A percentile compares a stretch with the other conserved stretches of the same genome.
These are phyloP conservation scores for Lenzites betulinus DNA, from an alignment of 768 basidiomycete genomes.

Conservation along the genomic window DNA sequence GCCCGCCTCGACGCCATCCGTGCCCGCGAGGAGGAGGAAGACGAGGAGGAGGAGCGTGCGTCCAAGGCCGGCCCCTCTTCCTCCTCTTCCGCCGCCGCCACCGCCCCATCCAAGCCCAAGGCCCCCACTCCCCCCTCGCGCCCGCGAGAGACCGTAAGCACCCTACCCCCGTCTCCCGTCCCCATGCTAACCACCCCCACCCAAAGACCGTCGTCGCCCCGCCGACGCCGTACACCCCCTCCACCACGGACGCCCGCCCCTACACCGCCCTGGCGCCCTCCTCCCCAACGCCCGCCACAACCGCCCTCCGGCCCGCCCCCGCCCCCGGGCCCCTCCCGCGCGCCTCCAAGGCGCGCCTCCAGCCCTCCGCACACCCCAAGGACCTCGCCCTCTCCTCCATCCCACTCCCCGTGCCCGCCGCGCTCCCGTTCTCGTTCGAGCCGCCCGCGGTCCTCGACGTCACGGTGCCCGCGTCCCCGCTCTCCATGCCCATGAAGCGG, in stretches of 20 bases:
- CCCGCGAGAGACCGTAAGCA: slow-evolving; percentile 11
- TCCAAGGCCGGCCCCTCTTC: slow-evolving; percentile 24
- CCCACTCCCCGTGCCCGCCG: slow-evolving; percentile 27
- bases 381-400: slow-evolving; percentile 23
- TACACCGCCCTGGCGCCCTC: slow-evolving; percentile 16
- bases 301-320: slow-evolving; percentile 18
- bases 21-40: slow-evolving; percentile 77
- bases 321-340: slow-evolving; percentile 22
- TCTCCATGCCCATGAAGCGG: slow-evolving; percentile 47
- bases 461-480: slow-evolving; percentile 32
- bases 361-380: slow-evolving; percentile 31
- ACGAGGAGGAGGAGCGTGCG: slow-evolving; percentile 76
- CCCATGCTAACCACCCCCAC: neutral
- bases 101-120: slow-evolving; percentile 12
- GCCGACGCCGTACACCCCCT: slow-evolving; percentile 32
- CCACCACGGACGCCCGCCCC: slow-evolving; percentile 22
- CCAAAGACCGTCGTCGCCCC: slow-evolving; percentile 9
- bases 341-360: slow-evolving; percentile 33
- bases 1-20: slow-evolving; percentile 77
- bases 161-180: neutral
- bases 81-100: slow-evolving; percentile 22
- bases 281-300: slow-evolving; percentile 23
- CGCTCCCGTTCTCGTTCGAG: slow-evolving; percentile 34
- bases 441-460: slow-evolving; percentile 26
- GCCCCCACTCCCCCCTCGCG: slow-evolving; percentile 12